These are phyloP conservation scores for Aschersonia sp. DNA, from an alignment of 2,329 filamentous ascomycete species.

Conservation along the genomic window DNA sequence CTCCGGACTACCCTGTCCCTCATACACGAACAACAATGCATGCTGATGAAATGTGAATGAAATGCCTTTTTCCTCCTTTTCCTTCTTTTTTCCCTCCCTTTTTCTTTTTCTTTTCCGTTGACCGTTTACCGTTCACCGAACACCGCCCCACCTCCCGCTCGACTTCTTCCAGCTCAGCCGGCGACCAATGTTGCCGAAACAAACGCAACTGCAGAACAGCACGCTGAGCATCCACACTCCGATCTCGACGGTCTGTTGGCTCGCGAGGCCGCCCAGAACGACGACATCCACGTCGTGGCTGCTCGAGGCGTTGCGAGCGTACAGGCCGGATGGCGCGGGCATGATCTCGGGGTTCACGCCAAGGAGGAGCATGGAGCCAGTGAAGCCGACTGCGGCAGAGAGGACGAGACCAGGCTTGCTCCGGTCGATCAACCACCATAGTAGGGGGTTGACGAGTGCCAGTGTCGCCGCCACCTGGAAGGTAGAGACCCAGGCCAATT, in stretches of 20 bases:
- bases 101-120: neutral
- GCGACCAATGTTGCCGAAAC: constrained; percentile 90
- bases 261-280: constrained; percentile 36
- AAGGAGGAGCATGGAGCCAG: constrained; percentile 61
- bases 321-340: constrained; percentile 43
- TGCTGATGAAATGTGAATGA: neutral
- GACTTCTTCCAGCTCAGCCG: constrained; percentile 43
- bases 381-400: constrained; percentile 56
- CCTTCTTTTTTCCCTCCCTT: neutral
- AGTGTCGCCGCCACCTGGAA: constrained; percentile 86
- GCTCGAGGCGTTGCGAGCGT: constrained; percentile 2
- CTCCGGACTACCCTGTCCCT: no score
- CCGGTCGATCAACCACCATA: constrained; percentile 95
- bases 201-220: constrained; percentile 86
- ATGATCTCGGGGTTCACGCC: constrained; percentile 66
- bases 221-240: constrained; percentile 88
- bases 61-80: neutral
- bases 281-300: constrained; percentile 3
- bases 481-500: constrained; percentile 84
- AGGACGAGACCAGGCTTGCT: constrained; percentile 74
- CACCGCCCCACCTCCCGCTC: constrained; percentile 31
- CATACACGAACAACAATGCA: neutral
- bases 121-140: constrained; percentile 12
- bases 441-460: constrained; percentile 76
- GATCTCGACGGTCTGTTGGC: constrained; percentile 51